Evolutionary conservation across 805 yeast genomes (phyloP), one percentile per base, ranked within the genome.

Genomic region (Kuraishia cidri): DNA sequence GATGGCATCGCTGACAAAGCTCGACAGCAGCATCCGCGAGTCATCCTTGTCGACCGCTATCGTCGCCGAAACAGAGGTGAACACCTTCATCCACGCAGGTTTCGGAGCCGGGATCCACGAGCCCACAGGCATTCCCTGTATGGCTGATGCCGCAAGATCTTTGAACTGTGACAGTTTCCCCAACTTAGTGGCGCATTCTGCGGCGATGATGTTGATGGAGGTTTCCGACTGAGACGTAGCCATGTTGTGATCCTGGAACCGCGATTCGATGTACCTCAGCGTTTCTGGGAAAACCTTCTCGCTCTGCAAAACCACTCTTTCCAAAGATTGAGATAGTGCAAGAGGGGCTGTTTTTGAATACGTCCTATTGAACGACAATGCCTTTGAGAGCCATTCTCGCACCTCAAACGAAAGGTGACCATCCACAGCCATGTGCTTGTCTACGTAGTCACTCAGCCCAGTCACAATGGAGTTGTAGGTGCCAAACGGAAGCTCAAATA

Each of bases 1-100:
- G 27, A 90, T 67, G 28, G 81, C 66, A 51, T 90, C 97, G 32
- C 87, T 71, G 38, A 75, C 69, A 47, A 70, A 88, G 28, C 81
- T 66, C 1, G 86, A 69, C 22, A 86, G 53, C 40, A 81, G 54
- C 35, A 66, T 69, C 16, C 60, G 57, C 1, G 76, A 64, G 31
- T 68, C 67, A 2, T 56, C 50, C 6, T 64, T 63, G 20, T 51
- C 47, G 2, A 63, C 50, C 6, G 58, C 58, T 6, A 46, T 35
- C 9, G 60, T 61, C 9, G 66, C 62, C 8, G 69, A 57, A 3
- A 71, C 70, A 24, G 73, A 62, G 1, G 76, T 63, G 44, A 68
- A 68, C 9, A 63, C 63, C 14, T 54, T 41, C 8, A 72, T 54
- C 64, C 79, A 72, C 4, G 62, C 64, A 0, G 84, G 80, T 38